Percentiles rank a stretch among this genome's conserved stretches.
Evolutionary conservation across 441 rosid genomes (phyloP).

Genomic region (Adansonia rubrostipa): DNA sequence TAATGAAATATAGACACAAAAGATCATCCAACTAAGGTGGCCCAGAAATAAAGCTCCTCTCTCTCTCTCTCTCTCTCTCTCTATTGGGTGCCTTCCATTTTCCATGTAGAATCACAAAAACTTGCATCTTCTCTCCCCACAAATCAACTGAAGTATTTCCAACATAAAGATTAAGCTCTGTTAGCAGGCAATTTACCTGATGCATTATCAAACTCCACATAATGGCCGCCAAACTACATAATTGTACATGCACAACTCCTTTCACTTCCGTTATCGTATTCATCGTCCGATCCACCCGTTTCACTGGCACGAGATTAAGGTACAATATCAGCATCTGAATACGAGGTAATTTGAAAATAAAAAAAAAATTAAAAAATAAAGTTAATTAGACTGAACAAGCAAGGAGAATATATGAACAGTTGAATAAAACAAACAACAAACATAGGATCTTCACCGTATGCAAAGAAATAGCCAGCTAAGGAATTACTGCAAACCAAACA

Average conservation of each 20-base stretch:
- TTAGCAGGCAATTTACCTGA: slow-evolving; percentile 29
- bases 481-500: not conserved
- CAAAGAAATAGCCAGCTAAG: not conserved
- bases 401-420: slow-evolving; percentile 3
- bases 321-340: slow-evolving; percentile 28
- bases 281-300: slow-evolving; percentile 74
- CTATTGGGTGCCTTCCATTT: not conserved
- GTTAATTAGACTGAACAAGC: not conserved
- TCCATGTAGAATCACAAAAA: slow-evolving; percentile 19
- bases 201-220: slow-evolving; percentile 1
- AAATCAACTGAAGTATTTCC: slow-evolving; percentile 26
- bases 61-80: not conserved
- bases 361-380: not conserved
- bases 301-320: slow-evolving; percentile 60
- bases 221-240: slow-evolving; percentile 53
- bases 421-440: not conserved
- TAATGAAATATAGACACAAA: slow-evolving; percentile 42
- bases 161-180: slow-evolving; percentile 28
- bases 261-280: slow-evolving; percentile 63
- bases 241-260: slow-evolving; percentile 69
- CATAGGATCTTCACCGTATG: not conserved
- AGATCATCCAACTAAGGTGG: slow-evolving; percentile 37
- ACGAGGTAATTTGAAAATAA: not conserved
- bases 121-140: slow-evolving; percentile 25
- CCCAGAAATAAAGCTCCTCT: slow-evolving; percentile 28